Evolutionary conservation across 331 rosid species (phyloP).

Genomic region (Dryas integrifolia): DNA sequence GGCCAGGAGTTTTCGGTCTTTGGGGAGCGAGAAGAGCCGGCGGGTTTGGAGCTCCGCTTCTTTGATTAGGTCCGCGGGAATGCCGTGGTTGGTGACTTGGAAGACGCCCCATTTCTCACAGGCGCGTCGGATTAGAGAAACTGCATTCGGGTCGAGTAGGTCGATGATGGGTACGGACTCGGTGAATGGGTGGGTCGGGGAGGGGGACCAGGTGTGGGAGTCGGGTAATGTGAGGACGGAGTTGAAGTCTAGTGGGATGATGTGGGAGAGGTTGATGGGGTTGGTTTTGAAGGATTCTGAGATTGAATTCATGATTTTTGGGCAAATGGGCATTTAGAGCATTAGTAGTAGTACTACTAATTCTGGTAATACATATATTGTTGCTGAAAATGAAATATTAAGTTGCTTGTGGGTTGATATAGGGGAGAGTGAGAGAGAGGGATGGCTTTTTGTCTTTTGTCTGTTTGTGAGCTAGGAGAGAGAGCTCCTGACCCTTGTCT

Average conservation of each 20-base stretch:
- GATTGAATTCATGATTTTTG: background rate
- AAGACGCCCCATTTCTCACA: slow-evolving; percentile 44
- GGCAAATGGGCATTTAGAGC: background rate
- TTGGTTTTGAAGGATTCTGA: slow-evolving; percentile 19
- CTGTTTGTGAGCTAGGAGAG: no score
- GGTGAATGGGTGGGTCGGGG: slow-evolving; percentile 16
- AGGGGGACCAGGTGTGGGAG: slow-evolving; percentile 37
- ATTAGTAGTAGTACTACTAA: no score
- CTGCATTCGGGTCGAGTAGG: slow-evolving; percentile 36
- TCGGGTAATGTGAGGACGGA: slow-evolving; percentile 31
- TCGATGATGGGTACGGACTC: slow-evolving; percentile 35
- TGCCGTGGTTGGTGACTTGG: slow-evolving; percentile 43
- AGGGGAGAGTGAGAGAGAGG: no score
- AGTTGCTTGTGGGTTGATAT: no score
- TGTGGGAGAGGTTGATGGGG: slow-evolving; percentile 9
- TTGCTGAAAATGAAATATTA: no score
- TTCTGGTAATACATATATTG: no score
- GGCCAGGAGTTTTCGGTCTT: slow-evolving; percentile 30
- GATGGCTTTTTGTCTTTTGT: no score
- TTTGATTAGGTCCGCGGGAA: slow-evolving; percentile 22
- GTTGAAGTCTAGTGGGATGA: slow-evolving; percentile 42
- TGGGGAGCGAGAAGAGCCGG: slow-evolving; percentile 35
- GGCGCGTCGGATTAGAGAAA: slow-evolving; percentile 25
- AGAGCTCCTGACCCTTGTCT: no score
- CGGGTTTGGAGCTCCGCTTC: slow-evolving; percentile 32